Base-by-base conservation (phyloP, 2,329 filamentous ascomycete species). In the Xylariaceae sp. region DNA sequence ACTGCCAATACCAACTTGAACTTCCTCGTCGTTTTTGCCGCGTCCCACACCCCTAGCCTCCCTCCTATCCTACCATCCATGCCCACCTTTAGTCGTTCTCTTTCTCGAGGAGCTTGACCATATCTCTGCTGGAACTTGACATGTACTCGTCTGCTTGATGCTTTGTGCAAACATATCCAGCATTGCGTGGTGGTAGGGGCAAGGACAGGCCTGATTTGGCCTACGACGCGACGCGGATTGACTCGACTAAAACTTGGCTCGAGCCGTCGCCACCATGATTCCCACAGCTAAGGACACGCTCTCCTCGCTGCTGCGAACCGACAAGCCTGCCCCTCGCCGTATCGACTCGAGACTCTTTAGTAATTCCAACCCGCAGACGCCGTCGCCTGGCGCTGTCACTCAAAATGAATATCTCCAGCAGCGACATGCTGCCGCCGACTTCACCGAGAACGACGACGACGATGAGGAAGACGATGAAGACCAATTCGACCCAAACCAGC, bases 361-460 rank as follows among this genome's bases (percentile, higher is more conserved):
- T 16, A 14, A 59, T 44, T 59, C 61, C 38, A 58, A 63, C 31
- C 55, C 59, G n/a, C 54, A 62, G 28, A 60, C 59, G 13, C 61
- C 63, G 6, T 66, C 65, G 11, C 65, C 64, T 14, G 65, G 62
- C 34, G 61, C 62, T 11, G 59, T 57, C n/a, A 57, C 44, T 45
- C 69, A 63, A 7, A 7, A 28, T 48, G 62, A 69, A 31, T 73
- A 75, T 55, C 63, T 62, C 38, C 67, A 66, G 47, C 71, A 70
- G 47, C 74, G 76, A 56, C 79, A 82, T 67, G 82, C 83, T 50
- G 82, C 80, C 2, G 83, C 83, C 54, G 83, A 86, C 66, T 86
- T 85, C 58, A 86, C 82, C 44, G 83, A 86, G 63, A 80, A 76
- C 39, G 82, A 85, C 53, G 81, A 84, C 48, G 78, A 73, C 17